Evolutionary conservation across 2,329 filamentous ascomycete species (phyloP), one percentile per base, ranked within the genome.

Genomic region (Ascocoryne sarcoides): DNA sequence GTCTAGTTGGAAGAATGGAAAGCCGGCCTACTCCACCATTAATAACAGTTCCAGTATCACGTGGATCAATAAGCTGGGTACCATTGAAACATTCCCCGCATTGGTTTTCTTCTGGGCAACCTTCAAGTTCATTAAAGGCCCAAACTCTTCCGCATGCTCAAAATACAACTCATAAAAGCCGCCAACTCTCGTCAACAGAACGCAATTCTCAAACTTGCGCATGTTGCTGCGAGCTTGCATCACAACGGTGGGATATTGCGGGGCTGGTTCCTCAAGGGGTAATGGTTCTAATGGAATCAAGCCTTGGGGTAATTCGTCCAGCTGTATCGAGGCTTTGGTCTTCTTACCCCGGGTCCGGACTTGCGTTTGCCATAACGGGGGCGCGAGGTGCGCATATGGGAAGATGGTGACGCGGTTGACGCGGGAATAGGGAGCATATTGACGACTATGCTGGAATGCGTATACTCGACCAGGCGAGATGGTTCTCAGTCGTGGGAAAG

Each of bases 91-190:
- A 16, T 83, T 84, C 7, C 79, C 80, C 48, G 40, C 39, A 40
- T 66, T 84, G n/a, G 84, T 87, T 62, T 79, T 88, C 60, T 86
- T 92, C 40, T 75, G 75, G 2, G 83, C 80, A 40, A 94, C 79
- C 62, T 95, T 96, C 56, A 98, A 66, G 54, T 88, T 92, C 48
- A 98, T 70, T 32, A 94, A 68, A 1, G 88, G 84, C 2, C 84
- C 90, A 60, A 83, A 84, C 57, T 95, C 81, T 43, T 94, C 84
- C 9, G 93, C 92, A 60, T 98, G 89, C 54, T 94, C 84, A 61
- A 96, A 93, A 65, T 98, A 98, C 43, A 98, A 68, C 74, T 98
- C 92, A 63, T 96, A 98, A 64, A 98, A 98, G 45, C 89, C 82
- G 41, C 92, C 92, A 19, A 98, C 88, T 42, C 90, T 78, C 3